phyloP scores from a whole-genome alignment of 2,329 filamentous ascomycete genomes.

The Colletotrichum melonis region DNA sequence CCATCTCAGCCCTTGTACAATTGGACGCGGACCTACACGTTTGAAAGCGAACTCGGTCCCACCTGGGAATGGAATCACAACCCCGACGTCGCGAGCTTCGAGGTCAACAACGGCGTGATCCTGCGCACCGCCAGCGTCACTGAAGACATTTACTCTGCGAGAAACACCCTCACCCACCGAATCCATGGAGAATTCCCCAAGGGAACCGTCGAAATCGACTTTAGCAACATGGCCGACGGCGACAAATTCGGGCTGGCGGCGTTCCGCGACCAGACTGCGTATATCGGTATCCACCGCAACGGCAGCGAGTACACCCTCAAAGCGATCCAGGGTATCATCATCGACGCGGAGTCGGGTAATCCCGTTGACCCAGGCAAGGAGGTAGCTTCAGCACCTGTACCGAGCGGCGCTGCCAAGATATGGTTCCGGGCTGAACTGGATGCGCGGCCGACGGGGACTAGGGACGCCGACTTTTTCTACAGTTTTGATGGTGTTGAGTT shows the following conservation, averaged over 20 bases:
- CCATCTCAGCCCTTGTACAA: slow-evolving; percentile 35
- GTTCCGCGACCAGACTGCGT: slow-evolving; percentile 65
- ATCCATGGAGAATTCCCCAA: slow-evolving; percentile 56
- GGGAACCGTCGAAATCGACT: slow-evolving; percentile 63
- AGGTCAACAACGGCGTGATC: slow-evolving; percentile 55
- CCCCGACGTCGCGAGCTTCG: slow-evolving; percentile 60
- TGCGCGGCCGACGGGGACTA: slow-evolving; percentile 38
- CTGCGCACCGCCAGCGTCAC: slow-evolving; percentile 64
- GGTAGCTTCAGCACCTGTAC: slow-evolving; percentile 38
- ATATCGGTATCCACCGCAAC: slow-evolving; percentile 60
- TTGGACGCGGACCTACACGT: slow-evolving; percentile 56
- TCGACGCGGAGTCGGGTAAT: slow-evolving; percentile 45
- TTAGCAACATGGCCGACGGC: slow-evolving; percentile 59
- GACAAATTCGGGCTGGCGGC: slow-evolving; percentile 63
- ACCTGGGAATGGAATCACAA: slow-evolving; percentile 74
- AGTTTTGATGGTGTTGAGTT: slow-evolving; percentile 42
- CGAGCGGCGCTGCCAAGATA: slow-evolving; percentile 35
- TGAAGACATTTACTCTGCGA: slow-evolving; percentile 57
- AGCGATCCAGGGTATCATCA: slow-evolving; percentile 50
- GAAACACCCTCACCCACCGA: slow-evolving; percentile 61
- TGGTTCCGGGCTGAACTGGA: slow-evolving; percentile 42
- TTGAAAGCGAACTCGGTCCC: slow-evolving; percentile 52
- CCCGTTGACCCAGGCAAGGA: slow-evolving; percentile 37
- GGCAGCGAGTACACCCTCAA: slow-evolving; percentile 44
- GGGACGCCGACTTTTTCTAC: slow-evolving; percentile 38